Evolutionary conservation across 352 stramenopile species (phyloP).

Genomic region (Phytophthora quininea): DNA sequence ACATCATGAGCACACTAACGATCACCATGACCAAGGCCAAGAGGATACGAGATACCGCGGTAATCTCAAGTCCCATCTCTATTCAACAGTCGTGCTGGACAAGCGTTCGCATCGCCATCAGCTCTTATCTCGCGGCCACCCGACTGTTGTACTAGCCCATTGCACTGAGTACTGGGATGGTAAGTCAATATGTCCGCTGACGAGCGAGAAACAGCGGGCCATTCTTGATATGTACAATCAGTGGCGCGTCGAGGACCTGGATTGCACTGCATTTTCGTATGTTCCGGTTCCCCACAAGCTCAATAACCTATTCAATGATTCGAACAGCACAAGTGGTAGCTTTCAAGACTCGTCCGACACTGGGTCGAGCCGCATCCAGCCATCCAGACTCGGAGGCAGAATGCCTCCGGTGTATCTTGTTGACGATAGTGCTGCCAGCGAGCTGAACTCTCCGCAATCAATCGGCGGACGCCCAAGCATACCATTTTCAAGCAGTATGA

Average conservation of each 20-base stretch:
- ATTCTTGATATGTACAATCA: constrained; percentile 92
- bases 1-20: constrained; percentile 83
- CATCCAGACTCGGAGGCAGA: constrained; percentile 25
- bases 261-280: constrained; percentile 86
- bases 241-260: constrained; percentile 86
- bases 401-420: constrained; percentile 84
- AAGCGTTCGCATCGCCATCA: constrained; percentile 83
- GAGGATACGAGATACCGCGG: constrained; percentile 85
- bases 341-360: constrained; percentile 23
- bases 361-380: constrained; percentile 9
- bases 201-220: constrained; percentile 71
- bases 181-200: constrained; percentile 87
- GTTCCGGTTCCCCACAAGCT: constrained; percentile 80
- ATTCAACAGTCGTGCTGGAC: constrained; percentile 85
- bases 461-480: constrained; percentile 26
- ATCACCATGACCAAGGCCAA: constrained; percentile 86
- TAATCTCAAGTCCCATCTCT: constrained; percentile 87
- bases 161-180: constrained; percentile 90
- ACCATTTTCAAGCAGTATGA: constrained; percentile 41
- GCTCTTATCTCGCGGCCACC: constrained; percentile 78
- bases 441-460: constrained; percentile 48
- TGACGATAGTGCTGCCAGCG: constrained; percentile 65
- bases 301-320: constrained; percentile 54
- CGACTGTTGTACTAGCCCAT: constrained; percentile 71
- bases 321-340: constrained; percentile 18